These are phyloP conservation scores for Saturnispora diversa DNA, from an alignment of 805 yeast genomes.

Conservation along the genomic window DNA sequence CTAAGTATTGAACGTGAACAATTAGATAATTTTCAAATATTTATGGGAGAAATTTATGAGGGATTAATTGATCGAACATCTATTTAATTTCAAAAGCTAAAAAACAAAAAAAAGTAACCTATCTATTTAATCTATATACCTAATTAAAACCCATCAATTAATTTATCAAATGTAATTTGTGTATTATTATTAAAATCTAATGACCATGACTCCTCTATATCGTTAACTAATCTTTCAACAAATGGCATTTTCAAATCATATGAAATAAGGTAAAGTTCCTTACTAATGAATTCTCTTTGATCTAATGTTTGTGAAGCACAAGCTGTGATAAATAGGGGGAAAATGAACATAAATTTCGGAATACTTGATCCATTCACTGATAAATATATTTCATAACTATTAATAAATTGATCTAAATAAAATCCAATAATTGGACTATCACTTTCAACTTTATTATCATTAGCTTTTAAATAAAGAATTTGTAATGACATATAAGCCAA, in stretches of 20 bases:
- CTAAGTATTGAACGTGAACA: conserved; percentile 7
- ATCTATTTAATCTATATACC: background rate
- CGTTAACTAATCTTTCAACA: conserved; percentile 16
- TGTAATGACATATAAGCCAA: conserved; percentile 23
- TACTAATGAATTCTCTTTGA: conserved; percentile 24
- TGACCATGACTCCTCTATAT: conserved; percentile 27
- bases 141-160: conserved; percentile 9
- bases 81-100: conserved; percentile 14
- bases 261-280: conserved; percentile 20
- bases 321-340: conserved; percentile 26
- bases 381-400: conserved; percentile 11
- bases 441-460: conserved; percentile 16
- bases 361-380: background rate
- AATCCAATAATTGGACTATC: conserved; percentile 22
- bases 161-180: conserved; percentile 7
- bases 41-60: conserved; percentile 31
- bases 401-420: conserved; percentile 23
- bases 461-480: conserved; percentile 22
- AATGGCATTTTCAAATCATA: conserved; percentile 12
- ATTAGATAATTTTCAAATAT: conserved; percentile 18
- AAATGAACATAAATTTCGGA: conserved; percentile 12
- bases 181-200: conserved; percentile 16
- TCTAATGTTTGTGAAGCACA: conserved; percentile 21
- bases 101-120: conserved; percentile 1
- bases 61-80: conserved; percentile 31